Evolutionary conservation across 768 basidiomycete genomes (phyloP).

Genomic region (Tylopilus plumbeoviolaceoides): DNA sequence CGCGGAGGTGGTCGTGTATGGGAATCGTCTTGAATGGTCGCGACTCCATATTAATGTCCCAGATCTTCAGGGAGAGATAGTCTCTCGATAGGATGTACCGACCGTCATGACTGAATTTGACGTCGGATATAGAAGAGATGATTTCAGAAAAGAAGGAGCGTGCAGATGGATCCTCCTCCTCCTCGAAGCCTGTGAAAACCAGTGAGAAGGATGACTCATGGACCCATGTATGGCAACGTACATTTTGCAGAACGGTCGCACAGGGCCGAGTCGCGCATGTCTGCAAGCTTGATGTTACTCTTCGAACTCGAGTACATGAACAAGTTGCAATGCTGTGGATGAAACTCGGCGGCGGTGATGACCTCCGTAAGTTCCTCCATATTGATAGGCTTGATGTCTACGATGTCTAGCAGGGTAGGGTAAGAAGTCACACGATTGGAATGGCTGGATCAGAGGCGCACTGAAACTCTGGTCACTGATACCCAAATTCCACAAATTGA

Average conservation of each 20-base stretch:
- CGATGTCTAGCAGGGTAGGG: slow-evolving; percentile 67
- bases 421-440: slow-evolving; percentile 4
- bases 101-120: slow-evolving; percentile 97
- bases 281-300: slow-evolving; percentile 98
- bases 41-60: slow-evolving; percentile 99
- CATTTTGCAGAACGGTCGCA: slow-evolving; percentile 97
- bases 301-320: slow-evolving; percentile 99
- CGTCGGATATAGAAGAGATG: slow-evolving; percentile 98
- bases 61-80: slow-evolving; percentile 97
- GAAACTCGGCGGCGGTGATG: slow-evolving; percentile 99
- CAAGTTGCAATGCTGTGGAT: slow-evolving; percentile 93
- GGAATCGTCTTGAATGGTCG: slow-evolving; percentile 96
- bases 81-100: slow-evolving; percentile 96
- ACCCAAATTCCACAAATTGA: slow-evolving; percentile 98
- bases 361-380: slow-evolving; percentile 99
- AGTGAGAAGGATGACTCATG: slow-evolving; percentile 8
- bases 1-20: slow-evolving; percentile 96
- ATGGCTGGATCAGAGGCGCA: slow-evolving; percentile 41
- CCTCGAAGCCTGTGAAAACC: slow-evolving; percentile 78
- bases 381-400: slow-evolving; percentile 99
- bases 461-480: slow-evolving; percentile 99
- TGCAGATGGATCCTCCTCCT: slow-evolving; percentile 95
- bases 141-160: slow-evolving; percentile 99
- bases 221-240: slow-evolving; percentile 38
- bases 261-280: slow-evolving; percentile 97